Evolutionary conservation across 1,284 basidiomycete genomes (phyloP).

Genomic region (Xerocomus amazonicus): DNA sequence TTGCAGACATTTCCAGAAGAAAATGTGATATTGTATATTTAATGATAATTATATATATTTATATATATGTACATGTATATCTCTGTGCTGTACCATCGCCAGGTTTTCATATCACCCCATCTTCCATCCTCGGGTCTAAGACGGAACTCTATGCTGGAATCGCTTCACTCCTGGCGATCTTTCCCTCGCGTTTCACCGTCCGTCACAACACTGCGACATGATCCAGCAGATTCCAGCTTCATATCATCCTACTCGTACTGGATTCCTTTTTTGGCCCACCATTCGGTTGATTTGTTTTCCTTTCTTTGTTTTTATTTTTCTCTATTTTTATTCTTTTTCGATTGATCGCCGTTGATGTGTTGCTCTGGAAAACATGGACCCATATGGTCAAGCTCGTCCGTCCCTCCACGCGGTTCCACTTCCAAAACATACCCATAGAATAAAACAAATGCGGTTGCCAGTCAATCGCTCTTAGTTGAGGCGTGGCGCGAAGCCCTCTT

Average conservation of each 20-base stretch:
- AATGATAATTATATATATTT: too few relatives aligned
- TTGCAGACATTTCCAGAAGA: conserved; percentile 31
- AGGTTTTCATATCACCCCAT: conserved; percentile 25
- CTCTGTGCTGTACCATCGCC: conserved; percentile 32
- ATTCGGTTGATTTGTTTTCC: conserved; percentile 16
- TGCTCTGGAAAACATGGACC: conserved; percentile 30
- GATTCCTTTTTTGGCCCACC: too few relatives aligned
- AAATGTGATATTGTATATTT: conserved; percentile 22
- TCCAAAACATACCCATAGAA: background rate
- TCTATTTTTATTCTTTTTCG: conserved; percentile 29
- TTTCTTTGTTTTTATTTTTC: conserved; percentile 17
- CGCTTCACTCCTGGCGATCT: conserved; percentile 15
- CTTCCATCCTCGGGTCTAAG: conserved; percentile 30
- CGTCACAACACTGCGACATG: conserved; percentile 6
- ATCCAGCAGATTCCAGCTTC: too few relatives aligned
- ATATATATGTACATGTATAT: too few relatives aligned
- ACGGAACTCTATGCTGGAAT: conserved; percentile 24
- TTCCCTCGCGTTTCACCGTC: conserved; percentile 21
- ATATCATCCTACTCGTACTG: too few relatives aligned
- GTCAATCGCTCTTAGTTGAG: conserved; percentile 15
- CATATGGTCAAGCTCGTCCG: conserved; percentile 29
- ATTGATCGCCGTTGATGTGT: conserved; percentile 35
- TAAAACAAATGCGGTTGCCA: too few relatives aligned
- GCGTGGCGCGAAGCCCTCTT: conserved; percentile 8
- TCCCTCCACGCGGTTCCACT: conserved; percentile 30